These are phyloP conservation scores for Pterocarpus macrocarpus DNA, from an alignment of 306 rosid genomes.

Conservation along the genomic window DNA sequence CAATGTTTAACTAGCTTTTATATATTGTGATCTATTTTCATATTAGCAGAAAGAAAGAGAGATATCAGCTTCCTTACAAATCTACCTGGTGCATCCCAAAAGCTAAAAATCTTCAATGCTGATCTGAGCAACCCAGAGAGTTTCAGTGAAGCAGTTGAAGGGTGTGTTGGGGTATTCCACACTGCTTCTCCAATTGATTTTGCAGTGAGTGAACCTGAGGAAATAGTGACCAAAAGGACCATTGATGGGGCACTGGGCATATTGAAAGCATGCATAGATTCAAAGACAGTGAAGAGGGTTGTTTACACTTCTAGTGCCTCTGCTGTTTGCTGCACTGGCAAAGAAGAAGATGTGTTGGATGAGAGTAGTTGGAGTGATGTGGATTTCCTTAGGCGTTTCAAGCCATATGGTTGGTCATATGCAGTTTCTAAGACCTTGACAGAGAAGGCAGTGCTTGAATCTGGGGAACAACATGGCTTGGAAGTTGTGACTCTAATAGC, in stretches of 20 bases:
- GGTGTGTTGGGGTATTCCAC: conserved; percentile 67
- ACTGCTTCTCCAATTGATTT: conserved; percentile 59
- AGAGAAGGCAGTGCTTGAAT: conserved; percentile 55
- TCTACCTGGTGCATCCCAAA: conserved; percentile 61
- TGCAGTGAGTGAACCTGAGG: conserved; percentile 54
- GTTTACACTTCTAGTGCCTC: conserved; percentile 71
- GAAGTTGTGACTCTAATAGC: conserved; percentile 65
- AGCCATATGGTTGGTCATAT: conserved; percentile 48
- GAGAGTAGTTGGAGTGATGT: conserved; percentile 70
- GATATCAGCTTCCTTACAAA: conserved; percentile 61
- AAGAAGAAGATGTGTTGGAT: conserved; percentile 41
- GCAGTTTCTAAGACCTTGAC: conserved; percentile 64
- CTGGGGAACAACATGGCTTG: conserved; percentile 57
- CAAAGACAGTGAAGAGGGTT: conserved; percentile 64
- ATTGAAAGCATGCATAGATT: conserved; percentile 52
- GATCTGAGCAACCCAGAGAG: conserved; percentile 68
- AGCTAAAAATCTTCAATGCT: conserved; percentile 63
- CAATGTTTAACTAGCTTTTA: too few species aligned
- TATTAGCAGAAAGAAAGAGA: conserved; percentile 23
- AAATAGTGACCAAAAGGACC: conserved; percentile 53
- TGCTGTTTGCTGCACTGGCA: conserved; percentile 1
- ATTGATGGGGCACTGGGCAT: conserved; percentile 64
- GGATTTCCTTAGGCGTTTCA: conserved; percentile 41
- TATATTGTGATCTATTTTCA: too few species aligned
- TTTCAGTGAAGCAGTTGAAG: conserved; percentile 59